These are phyloP conservation scores for Colletotrichum coccodes DNA, from an alignment of 2,329 filamentous ascomycete species.

Conservation along the genomic window DNA sequence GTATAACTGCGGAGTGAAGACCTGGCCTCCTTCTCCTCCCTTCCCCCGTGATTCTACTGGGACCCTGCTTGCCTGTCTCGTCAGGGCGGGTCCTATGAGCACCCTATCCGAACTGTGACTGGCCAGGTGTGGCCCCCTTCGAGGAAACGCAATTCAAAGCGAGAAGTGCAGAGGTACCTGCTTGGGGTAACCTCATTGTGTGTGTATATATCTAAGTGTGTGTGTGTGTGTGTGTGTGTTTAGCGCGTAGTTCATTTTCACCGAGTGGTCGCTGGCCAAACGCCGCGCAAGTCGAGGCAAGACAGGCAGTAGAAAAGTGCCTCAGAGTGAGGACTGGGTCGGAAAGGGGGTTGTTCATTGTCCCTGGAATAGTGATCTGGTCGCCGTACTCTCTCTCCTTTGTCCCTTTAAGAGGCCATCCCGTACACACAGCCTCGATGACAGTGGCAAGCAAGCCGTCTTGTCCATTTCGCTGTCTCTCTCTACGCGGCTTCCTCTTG, in stretches of 20 bases:
- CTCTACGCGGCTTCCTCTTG: no score
- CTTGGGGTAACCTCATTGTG: not conserved
- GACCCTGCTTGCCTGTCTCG: constrained; percentile 12
- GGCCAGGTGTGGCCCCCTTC: not conserved
- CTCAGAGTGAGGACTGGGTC: not conserved
- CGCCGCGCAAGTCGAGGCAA: not conserved
- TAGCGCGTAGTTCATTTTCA: no score
- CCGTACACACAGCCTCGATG: not conserved
- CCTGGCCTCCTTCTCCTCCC: not conserved
- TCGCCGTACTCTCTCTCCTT: not conserved
- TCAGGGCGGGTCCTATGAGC: not conserved
- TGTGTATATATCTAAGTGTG: not conserved
- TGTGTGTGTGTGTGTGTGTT: not conserved
- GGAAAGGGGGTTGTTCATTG: not conserved
- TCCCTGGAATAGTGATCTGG: not conserved
- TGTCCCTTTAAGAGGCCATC: not conserved
- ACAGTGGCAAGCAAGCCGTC: not conserved
- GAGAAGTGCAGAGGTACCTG: not conserved
- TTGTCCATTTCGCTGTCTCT: not conserved
- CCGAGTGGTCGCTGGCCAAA: not conserved
- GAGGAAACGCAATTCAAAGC: constrained; percentile 1
- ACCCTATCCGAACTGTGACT: not conserved
- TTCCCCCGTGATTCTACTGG: not conserved
- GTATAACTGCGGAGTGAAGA: not conserved
- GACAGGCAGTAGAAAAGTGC: no score